Percentiles rank a stretch among this genome's conserved stretches.
Conservation (phyloP, 2,329 filamentous ascomycete species). For the Juglanconis oblonga region DNA sequence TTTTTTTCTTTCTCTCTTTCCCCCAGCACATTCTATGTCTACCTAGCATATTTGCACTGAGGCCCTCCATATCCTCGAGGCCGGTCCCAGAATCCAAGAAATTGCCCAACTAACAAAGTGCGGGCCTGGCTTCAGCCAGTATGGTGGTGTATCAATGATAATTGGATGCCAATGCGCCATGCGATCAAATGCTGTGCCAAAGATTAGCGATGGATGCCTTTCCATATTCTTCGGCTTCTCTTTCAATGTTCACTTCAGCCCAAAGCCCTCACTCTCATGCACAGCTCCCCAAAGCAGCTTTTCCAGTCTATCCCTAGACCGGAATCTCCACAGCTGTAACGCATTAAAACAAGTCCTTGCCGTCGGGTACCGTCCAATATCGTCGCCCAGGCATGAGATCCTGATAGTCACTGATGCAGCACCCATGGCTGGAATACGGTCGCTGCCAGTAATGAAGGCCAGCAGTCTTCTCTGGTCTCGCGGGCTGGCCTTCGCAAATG, state of each 20-base stretch:
- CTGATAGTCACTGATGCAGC: conserved; percentile 76
- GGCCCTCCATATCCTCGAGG: neutral
- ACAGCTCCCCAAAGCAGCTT: conserved; percentile 79
- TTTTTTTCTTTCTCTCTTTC: neutral
- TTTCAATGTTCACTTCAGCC: conserved; percentile 61
- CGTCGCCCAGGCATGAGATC: conserved; percentile 71
- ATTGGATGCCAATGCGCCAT: neutral
- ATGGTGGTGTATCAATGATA: neutral
- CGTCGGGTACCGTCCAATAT: conserved; percentile 72
- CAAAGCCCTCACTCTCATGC: conserved; percentile 88
- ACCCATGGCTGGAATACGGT: conserved; percentile 86
- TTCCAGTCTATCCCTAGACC: conserved; percentile 64
- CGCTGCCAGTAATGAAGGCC: conserved; percentile 85
- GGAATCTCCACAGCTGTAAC: conserved; percentile 72
- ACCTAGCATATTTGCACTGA: neutral
- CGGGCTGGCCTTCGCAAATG: conserved; percentile 64
- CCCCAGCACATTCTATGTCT: conserved; percentile 1
- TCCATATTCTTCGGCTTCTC: neutral
- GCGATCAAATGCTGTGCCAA: neutral
- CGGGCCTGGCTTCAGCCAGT: neutral
- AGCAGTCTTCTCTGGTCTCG: conserved; percentile 74
- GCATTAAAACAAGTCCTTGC: conserved; percentile 91
- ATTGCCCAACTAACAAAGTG: neutral
- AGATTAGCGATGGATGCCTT: neutral
- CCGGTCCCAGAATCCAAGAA: neutral